These are phyloP conservation scores for Microdochium bolleyi DNA, from an alignment of 2,329 filamentous ascomycete genomes.

Conservation along the genomic window DNA sequence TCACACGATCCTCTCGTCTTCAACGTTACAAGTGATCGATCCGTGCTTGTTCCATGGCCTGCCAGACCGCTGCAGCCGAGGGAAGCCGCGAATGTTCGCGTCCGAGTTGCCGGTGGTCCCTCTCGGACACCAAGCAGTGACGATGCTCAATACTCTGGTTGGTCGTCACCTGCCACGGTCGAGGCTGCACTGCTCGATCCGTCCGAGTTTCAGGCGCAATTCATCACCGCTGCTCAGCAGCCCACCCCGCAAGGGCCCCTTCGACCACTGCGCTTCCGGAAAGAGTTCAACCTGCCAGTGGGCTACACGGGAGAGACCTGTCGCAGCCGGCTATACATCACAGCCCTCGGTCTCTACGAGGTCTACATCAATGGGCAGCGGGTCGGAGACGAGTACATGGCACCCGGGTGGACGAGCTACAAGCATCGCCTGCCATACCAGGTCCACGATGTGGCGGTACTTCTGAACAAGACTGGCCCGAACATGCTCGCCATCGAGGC, in stretches of 20 bases:
- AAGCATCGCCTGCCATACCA: conserved; percentile 33
- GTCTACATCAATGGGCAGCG: conserved; percentile 26
- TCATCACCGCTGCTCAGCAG: conserved; percentile 1
- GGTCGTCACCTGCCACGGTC: conserved; percentile 1
- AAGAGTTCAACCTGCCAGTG: too few relatives aligned
- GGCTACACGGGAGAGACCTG: too few relatives aligned
- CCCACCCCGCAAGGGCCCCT: background rate
- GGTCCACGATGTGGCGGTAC: conserved; percentile 29
- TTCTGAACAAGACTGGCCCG: conserved; percentile 17
- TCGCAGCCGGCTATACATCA: conserved; percentile 26
- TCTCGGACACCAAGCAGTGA: background rate
- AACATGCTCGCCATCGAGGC: conserved; percentile 39
- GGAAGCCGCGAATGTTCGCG: background rate
- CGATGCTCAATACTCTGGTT: background rate
- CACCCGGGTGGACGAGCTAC: conserved; percentile 37
- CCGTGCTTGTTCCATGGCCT: conserved; percentile 1
- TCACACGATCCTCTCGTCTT: background rate
- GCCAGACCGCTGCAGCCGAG: background rate
- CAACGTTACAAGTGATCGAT: background rate
- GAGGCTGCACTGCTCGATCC: conserved; percentile 1
- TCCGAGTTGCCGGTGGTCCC: background rate
- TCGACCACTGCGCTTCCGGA: background rate
- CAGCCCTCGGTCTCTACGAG: conserved; percentile 26
- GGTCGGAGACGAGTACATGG: conserved; percentile 21
- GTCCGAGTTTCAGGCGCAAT: background rate